Evolutionary conservation across 2,329 filamentous ascomycete genomes (phyloP), one percentile per base, ranked within the genome.

Genomic region (Aspergillus luchuensis): DNA sequence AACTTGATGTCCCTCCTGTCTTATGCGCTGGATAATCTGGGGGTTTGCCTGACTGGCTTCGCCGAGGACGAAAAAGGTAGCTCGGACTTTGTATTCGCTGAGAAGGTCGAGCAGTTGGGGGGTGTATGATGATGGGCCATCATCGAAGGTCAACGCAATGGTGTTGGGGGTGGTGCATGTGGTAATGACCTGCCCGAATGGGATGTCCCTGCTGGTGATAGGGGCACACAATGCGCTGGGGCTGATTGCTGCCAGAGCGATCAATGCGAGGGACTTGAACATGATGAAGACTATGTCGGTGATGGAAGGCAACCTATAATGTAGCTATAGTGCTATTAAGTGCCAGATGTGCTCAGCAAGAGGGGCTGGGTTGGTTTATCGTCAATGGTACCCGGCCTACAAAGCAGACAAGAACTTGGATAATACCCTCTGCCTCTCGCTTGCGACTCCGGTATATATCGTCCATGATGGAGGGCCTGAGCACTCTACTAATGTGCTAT

Each of bases 141-240:
- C 87, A 64, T 89, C 87, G 66, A 84, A 89, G 6, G 86, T 89
- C 21, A 89, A 71, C 8, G 87, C 87, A 62, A 89, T 81, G n/a
- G 83, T 83, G 48, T 84, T 83, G 2, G 81, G 76, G 2, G 76
- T 73, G 7, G 60, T 66, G 63, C 78, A 79, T 38, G 66, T 65
- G 23, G 68, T 69, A 58, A 78, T 72, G 45, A 85, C 71, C 1
- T 79, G 80, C 36, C 84, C 84, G 57, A 17, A 67, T 60, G n/a
- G 70, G 63, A 11, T 74, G n/a, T 47, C n/a, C 10, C 19, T 56
- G 23, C 23, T 10, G 15, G 8, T 15, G 17, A 19, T 19, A 43
- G 39, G 39, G 8, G 39, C 39, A 17, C 39, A 8, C 8, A 43
- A 11, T 4, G 39, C 39, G 15, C 8, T 17, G 39, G 39, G 39